Conservation (phyloP, 176 grass and related monocot species). For the Thalia dealbata region DNA sequence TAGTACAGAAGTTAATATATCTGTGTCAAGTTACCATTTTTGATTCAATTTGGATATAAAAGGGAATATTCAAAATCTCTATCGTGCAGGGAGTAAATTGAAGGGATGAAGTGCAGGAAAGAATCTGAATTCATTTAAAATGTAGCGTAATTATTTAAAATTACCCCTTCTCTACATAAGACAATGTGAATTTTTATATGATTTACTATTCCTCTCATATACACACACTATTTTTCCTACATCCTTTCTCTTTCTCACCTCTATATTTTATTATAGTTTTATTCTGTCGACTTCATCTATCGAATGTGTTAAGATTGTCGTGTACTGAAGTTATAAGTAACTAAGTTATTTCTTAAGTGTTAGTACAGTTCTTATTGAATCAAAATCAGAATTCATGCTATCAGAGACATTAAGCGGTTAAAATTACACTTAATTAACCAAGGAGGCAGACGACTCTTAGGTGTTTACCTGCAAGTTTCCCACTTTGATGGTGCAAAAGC, state of each 20-base stretch:
- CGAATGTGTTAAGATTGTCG: not conserved
- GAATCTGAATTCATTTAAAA: too few relatives aligned
- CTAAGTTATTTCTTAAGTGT: not conserved
- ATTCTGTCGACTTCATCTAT: not conserved
- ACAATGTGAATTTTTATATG: not conserved
- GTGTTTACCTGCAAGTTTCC: constrained; percentile 89
- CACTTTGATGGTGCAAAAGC: constrained; percentile 58
- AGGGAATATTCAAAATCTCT: too few relatives aligned
- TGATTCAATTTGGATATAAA: too few relatives aligned
- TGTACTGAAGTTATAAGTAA: not conserved
- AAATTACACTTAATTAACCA: too few relatives aligned
- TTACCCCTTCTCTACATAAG: too few relatives aligned
- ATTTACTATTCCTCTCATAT: not conserved
- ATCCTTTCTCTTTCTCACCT: not conserved
- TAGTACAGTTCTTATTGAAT: not conserved
- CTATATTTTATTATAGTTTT: not conserved
- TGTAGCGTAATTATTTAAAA: too few relatives aligned
- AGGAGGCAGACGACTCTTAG: too few relatives aligned
- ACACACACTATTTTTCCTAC: not conserved
- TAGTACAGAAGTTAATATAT: too few relatives aligned
- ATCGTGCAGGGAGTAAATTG: too few relatives aligned
- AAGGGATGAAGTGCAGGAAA: too few relatives aligned
- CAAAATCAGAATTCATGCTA: not conserved
- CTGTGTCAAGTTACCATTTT: too few relatives aligned
- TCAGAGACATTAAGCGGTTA: not conserved